phyloP scores from a whole-genome alignment of 2,329 filamentous ascomycete species.

The Plectosphaerella plurivora region DNA sequence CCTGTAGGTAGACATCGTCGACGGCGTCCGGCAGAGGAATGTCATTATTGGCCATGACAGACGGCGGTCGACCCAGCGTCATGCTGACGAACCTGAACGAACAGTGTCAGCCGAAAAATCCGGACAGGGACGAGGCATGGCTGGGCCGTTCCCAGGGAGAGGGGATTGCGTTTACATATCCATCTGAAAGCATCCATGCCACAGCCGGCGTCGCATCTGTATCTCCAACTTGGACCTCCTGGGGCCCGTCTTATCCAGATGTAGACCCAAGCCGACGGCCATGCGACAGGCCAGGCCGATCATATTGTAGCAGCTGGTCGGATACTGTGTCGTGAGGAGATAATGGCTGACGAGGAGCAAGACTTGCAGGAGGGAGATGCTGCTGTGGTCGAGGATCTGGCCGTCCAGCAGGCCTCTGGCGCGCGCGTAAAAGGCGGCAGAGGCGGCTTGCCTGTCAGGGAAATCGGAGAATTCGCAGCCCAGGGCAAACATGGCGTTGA shows the following conservation, averaged over 20 bases:
- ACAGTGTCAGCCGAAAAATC: neutral
- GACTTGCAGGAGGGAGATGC: conserved; percentile 32
- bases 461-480: conserved; percentile 3
- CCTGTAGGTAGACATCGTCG: neutral
- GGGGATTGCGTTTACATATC: conserved; percentile 22
- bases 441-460: conserved; percentile 14
- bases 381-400: conserved; percentile 26
- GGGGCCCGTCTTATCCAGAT: conserved; percentile 18
- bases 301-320: conserved; percentile 35
- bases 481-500: conserved; percentile 3
- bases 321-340: conserved; percentile 34
- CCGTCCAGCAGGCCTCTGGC: conserved; percentile 23
- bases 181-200: conserved; percentile 33
- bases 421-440: conserved; percentile 25
- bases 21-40: neutral
- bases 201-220: conserved; percentile 28
- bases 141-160: too few species aligned
- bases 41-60: conserved; percentile 12
- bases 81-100: conserved; percentile 27
- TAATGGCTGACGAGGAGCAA: conserved; percentile 31
- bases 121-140: neutral
- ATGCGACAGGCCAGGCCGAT: conserved; percentile 35
- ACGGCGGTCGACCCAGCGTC: conserved; percentile 29
- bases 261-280: conserved; percentile 34
- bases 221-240: conserved; percentile 19